Percentiles rank a stretch among this genome's conserved stretches.
Evolutionary conservation across 768 basidiomycete genomes (phyloP).

Genomic region (Steccherinum ochraceum): DNA sequence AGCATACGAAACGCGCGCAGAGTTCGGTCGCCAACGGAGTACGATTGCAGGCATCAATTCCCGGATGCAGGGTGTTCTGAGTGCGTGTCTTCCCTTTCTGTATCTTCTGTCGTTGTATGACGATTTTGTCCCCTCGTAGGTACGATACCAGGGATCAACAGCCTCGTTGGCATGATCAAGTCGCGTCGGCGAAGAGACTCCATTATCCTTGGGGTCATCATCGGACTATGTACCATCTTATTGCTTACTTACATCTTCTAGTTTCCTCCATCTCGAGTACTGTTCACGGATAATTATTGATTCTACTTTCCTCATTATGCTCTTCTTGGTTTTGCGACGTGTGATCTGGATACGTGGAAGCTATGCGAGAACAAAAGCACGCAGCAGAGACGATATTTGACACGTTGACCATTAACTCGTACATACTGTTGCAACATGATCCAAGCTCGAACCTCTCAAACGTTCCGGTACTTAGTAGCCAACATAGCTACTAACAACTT

Average conservation of each 20-base stretch:
- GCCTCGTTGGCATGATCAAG: conserved; percentile 87
- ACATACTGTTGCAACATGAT: too few species aligned
- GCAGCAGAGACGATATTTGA: too few species aligned
- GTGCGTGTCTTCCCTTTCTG: conserved; percentile 36
- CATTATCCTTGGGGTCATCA: conserved; percentile 81
- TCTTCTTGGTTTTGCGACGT: too few species aligned
- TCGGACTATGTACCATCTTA: conserved; percentile 74
- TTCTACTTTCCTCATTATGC: too few species aligned
- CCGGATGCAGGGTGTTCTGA: conserved; percentile 77
- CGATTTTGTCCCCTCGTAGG: conserved; percentile 32
- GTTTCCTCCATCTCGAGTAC: too few species aligned
- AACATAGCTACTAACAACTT: too few species aligned
- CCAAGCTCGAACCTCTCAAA: too few species aligned
- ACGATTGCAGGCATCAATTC: conserved; percentile 75
- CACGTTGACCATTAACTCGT: too few species aligned
- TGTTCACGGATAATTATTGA: too few species aligned
- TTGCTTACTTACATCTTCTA: conserved; percentile 44
- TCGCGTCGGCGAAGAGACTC: conserved; percentile 85
- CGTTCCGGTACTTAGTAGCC: too few species aligned
- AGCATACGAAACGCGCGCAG: conserved; percentile 94
- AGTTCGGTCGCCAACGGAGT: conserved; percentile 78
- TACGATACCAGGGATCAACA: conserved; percentile 93
- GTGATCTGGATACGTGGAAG: too few species aligned
- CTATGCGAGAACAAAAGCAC: too few species aligned
- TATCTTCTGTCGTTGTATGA: conserved; percentile 1